Evolutionary conservation across 1,139 yeast species (phyloP).

Genomic region (Suhomyces bokatorum): DNA sequence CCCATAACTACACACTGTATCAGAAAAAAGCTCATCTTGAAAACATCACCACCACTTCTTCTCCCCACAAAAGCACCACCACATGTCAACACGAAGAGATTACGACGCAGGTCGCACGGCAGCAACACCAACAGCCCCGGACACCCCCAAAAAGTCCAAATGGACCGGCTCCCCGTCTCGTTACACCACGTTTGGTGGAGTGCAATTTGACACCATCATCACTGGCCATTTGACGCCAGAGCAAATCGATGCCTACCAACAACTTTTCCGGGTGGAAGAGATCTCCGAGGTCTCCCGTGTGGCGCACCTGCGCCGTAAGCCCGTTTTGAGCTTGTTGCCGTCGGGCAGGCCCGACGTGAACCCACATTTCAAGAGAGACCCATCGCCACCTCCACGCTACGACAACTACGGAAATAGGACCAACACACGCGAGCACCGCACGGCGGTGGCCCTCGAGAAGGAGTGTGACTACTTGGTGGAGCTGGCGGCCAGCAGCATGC

Average conservation of each 20-base stretch:
- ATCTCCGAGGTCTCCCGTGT: constrained; percentile 49
- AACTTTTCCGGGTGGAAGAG: constrained; percentile 76
- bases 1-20: not conserved
- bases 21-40: not conserved
- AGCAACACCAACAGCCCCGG: not conserved
- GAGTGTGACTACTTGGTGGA: constrained; percentile 82
- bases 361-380: constrained; percentile 54
- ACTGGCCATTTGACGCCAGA: constrained; percentile 71
- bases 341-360: constrained; percentile 28
- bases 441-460: constrained; percentile 61
- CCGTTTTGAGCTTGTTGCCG: constrained; percentile 39
- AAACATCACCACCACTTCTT: not conserved
- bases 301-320: constrained; percentile 53
- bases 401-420: constrained; percentile 79
- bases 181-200: constrained; percentile 31
- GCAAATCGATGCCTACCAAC: constrained; percentile 80
- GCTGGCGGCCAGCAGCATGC: constrained; percentile 66
- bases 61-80: not conserved
- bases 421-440: constrained; percentile 77
- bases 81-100: not conserved
- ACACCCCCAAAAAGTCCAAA: constrained; percentile 24
- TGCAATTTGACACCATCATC: constrained; percentile 41
- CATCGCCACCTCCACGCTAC: constrained; percentile 92
- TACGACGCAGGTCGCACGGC: not conserved
- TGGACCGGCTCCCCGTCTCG: constrained; percentile 48